Percentiles rank a stretch among this genome's conserved stretches.
phyloP scores from a whole-genome alignment of 441 rosid species.

The Capsella rubella region DNA sequence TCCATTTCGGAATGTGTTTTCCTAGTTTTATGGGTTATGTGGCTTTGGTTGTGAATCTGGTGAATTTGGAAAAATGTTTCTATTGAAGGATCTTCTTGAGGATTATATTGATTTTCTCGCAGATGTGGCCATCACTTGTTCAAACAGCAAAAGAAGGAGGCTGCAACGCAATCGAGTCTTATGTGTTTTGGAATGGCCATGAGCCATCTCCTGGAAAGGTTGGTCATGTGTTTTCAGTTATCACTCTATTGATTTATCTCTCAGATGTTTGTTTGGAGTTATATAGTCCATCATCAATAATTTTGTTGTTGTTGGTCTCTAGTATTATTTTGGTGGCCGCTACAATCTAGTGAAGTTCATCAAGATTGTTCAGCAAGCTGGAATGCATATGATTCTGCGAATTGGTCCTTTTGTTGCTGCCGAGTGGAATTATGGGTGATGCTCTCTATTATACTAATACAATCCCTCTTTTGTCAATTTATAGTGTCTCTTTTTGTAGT shows the following conservation, averaged over 20 bases:
- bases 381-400: constrained; percentile 87
- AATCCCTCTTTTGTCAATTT: background rate
- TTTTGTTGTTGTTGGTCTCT: constrained; percentile 12
- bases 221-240: background rate
- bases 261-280: constrained; percentile 8
- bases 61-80: background rate
- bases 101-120: constrained; percentile 15
- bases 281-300: background rate
- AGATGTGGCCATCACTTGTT: constrained; percentile 97
- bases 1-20: background rate
- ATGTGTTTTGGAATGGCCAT: constrained; percentile 96
- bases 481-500: background rate
- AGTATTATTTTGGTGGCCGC: constrained; percentile 86
- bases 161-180: constrained; percentile 77
- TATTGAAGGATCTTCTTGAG: constrained; percentile 11
- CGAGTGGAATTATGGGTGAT: constrained; percentile 95
- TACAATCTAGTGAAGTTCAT: constrained; percentile 90
- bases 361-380: constrained; percentile 83
- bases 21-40: background rate
- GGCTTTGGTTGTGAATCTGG: background rate
- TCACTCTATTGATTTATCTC: background rate
- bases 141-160: constrained; percentile 95
- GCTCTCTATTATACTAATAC: background rate
- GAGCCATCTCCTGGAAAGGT: constrained; percentile 81
- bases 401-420: constrained; percentile 97